Base-by-base conservation (phyloP, 805 yeast species). In the Jamesozyma spencerorum region DNA sequence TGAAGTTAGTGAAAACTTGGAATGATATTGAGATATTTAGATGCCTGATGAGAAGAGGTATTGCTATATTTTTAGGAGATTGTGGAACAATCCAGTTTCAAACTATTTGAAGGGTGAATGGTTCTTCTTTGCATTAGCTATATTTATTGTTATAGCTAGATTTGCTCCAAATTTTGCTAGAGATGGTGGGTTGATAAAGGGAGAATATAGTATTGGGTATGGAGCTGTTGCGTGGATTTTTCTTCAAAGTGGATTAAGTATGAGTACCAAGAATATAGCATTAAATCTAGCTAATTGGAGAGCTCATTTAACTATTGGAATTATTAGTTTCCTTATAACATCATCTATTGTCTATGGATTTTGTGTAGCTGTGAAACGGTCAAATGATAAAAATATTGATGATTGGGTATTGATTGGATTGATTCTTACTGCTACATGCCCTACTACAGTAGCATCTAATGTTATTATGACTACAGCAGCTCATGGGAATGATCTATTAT, bases 381-480 rank as follows among this genome's bases (percentile, higher is more conserved):
- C 92, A 0, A 45, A 72, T 45, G 71, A 83, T 53, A 58, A 64
- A 1, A 56, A 65, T n/a, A 83, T 86, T 29, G 80, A 79, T 49
- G 70, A 74, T 27, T 85, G 92, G 85, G 72, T 85, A 49, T 64
- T 87, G 18, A 82, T 82, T 12, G 96, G 96, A 1, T 61, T 87
- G 43, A 74, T 87, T 15, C 81, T 85, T 35, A 83, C 95, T 2
- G 84, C 85, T 24, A 74, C 90, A 11, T 84, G 94, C 58, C 96
- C 96, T 22, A 87, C 96, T 7, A 87, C 96, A 0, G 94, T 87
- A 15, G 77, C 88, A 0, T 85, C 95, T 2, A 87, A 87, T 57
- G 95, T 87, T 22, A 88, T 87, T 22, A 87, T 87, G 95, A 87
- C 96, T 5, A 72, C 78, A 39, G 74, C 74, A 43, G 95, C 96